Conservation (phyloP, 2,329 filamentous ascomycete species). For the Phyllosticta paracitricarpa region DNA sequence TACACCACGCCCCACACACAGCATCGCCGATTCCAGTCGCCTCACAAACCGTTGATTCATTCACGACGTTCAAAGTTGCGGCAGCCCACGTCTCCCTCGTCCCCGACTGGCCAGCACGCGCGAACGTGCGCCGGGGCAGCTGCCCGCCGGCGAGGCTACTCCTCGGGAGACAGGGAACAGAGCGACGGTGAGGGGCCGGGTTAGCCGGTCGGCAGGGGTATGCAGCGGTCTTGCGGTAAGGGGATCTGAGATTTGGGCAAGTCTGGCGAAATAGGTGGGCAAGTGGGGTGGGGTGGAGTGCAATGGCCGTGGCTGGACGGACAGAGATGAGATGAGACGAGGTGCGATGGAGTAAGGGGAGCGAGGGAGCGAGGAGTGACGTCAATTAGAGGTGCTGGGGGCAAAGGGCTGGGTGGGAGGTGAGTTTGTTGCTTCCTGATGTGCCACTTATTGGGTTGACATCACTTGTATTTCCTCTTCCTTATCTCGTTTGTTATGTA, state of each 20-base stretch:
- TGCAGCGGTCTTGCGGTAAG: no score
- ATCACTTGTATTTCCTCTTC: no score
- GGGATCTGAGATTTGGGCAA: background rate
- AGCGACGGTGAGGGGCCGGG: background rate
- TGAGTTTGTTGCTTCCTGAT: no score
- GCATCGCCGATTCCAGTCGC: background rate
- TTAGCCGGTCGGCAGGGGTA: background rate
- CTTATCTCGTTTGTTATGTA: no score
- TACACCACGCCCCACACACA: background rate
- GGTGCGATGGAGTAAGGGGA: no score
- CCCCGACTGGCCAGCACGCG: background rate
- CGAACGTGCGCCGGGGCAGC: background rate
- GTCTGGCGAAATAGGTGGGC: background rate
- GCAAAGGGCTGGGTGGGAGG: no score
- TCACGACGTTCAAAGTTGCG: background rate
- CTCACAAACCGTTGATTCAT: background rate
- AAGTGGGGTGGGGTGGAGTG: no score
- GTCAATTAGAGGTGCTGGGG: no score
- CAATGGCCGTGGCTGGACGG: no score
- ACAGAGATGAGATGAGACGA: no score
- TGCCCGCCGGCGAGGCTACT: background rate
- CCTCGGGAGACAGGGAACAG: background rate
- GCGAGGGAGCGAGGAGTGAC: no score
- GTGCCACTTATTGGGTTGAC: no score
- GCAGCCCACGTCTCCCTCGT: background rate